Evolutionary conservation across 1,284 basidiomycete genomes (phyloP).

Genomic region (Rhodotorula glutinis): DNA sequence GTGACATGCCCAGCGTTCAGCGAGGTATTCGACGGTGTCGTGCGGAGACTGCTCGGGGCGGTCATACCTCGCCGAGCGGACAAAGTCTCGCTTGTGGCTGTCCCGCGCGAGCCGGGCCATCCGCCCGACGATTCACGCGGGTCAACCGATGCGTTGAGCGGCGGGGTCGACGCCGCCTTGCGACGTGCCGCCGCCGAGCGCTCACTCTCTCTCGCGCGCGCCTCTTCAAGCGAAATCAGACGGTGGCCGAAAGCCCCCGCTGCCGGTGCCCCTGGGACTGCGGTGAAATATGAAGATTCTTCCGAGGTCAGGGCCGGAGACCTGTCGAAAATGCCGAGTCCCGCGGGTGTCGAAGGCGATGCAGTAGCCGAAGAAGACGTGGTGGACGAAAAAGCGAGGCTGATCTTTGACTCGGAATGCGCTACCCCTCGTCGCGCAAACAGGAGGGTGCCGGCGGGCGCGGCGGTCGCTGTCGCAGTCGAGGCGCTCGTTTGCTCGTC

Average conservation of each 20-base stretch:
- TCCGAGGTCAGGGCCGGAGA: neutral
- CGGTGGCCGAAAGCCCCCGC: slow-evolving; percentile 19
- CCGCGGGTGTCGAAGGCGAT: slow-evolving; percentile 1
- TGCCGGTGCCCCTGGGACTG: slow-evolving; percentile 1
- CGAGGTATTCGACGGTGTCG: neutral
- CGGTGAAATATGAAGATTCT: slow-evolving; percentile 20
- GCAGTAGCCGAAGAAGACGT: neutral
- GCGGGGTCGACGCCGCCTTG: slow-evolving; percentile 6
- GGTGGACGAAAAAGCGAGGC: slow-evolving; percentile 6
- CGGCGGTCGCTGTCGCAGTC: neutral
- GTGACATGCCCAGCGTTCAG: neutral
- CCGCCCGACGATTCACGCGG: neutral
- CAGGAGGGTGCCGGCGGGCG: slow-evolving; percentile 9
- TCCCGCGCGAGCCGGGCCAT: neutral
- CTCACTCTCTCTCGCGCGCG: slow-evolving; percentile 24
- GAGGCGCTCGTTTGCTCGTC: neutral
- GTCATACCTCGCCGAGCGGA: slow-evolving; percentile 8
- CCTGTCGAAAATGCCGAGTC: neutral
- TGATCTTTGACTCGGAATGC: slow-evolving; percentile 16
- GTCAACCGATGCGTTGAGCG: slow-evolving; percentile 1
- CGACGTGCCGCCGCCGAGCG: slow-evolving; percentile 19
- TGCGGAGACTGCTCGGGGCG: neutral
- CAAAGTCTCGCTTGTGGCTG: slow-evolving; percentile 10
- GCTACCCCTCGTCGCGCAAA: slow-evolving; percentile 5
- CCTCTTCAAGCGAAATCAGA: slow-evolving; percentile 39